Evolutionary conservation across 1,139 yeast species (phyloP).

Genomic region (Kodamaea sp.): DNA sequence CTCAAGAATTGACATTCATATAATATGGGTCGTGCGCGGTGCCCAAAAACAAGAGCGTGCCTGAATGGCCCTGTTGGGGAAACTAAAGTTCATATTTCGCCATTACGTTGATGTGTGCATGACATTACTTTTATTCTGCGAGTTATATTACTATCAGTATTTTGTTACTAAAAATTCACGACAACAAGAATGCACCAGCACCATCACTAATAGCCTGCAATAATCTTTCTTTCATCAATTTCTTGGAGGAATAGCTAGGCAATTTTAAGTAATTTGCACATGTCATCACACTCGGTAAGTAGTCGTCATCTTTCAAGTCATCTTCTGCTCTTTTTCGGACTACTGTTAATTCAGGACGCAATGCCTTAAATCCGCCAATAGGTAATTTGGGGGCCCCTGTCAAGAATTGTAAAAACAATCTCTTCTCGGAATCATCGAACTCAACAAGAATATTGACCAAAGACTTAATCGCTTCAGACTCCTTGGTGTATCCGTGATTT

Average conservation of each 20-base stretch:
- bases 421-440: slow-evolving; percentile 55
- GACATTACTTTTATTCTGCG: too few relatives aligned
- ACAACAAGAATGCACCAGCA: slow-evolving; percentile 81
- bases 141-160: too few relatives aligned
- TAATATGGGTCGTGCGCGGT: too few relatives aligned
- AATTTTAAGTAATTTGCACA: slow-evolving; percentile 93
- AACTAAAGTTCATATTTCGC: too few relatives aligned
- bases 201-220: slow-evolving; percentile 82
- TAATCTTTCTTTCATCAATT: slow-evolving; percentile 58
- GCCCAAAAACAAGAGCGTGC: too few relatives aligned
- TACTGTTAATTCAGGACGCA: slow-evolving; percentile 83
- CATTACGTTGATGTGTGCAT: too few relatives aligned
- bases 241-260: slow-evolving; percentile 73
- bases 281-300: slow-evolving; percentile 96
- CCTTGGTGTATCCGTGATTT: slow-evolving; percentile 86
- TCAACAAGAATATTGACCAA: slow-evolving; percentile 60
- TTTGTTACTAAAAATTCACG: too few relatives aligned
- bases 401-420: slow-evolving; percentile 79
- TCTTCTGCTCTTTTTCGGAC: slow-evolving; percentile 80
- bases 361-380: slow-evolving; percentile 86
- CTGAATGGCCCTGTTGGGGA: too few relatives aligned
- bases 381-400: slow-evolving; percentile 96
- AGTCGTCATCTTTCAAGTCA: slow-evolving; percentile 70
- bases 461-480: slow-evolving; percentile 62
- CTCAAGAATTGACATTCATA: too few relatives aligned